phyloP scores from a whole-genome alignment of 2,329 filamentous ascomycete species.

The Ophiostoma angusticollis region DNA sequence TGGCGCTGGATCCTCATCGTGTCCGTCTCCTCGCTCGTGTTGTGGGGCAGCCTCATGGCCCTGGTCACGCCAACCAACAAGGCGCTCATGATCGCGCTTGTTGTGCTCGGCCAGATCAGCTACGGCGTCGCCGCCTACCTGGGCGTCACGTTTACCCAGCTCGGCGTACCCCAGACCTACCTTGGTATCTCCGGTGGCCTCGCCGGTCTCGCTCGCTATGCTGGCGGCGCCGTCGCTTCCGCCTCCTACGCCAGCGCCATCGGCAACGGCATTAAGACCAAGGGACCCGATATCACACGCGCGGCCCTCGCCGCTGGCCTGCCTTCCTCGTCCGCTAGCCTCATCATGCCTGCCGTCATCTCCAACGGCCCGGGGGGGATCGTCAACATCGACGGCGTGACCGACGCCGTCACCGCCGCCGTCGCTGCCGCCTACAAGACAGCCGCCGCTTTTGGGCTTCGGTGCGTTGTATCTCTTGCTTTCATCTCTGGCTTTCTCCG shows the following conservation, averaged over 20 bases:
- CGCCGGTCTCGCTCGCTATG: background rate
- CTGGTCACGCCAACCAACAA: no score
- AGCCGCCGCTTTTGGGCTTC: background rate
- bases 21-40: no score
- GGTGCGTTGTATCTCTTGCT: background rate
- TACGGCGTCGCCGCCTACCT: constrained; percentile 7
- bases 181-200: background rate
- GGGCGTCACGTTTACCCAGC: constrained; percentile 19
- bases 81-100: background rate
- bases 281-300: background rate
- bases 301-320: background rate
- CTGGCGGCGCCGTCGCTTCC: background rate
- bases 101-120: background rate
- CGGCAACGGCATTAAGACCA: background rate
- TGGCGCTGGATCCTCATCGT: no score
- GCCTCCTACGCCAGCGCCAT: background rate
- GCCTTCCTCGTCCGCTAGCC: background rate
- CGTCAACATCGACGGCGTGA: background rate
- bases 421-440: background rate
- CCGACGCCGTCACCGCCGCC: background rate
- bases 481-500: background rate
- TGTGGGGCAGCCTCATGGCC: no score
- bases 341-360: background rate
- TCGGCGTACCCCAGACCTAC: constrained; percentile 20
- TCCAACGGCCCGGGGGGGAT: background rate